Evolutionary conservation across 2,329 filamentous ascomycete species (phyloP).

Genomic region (Alternaria arborescens): DNA sequence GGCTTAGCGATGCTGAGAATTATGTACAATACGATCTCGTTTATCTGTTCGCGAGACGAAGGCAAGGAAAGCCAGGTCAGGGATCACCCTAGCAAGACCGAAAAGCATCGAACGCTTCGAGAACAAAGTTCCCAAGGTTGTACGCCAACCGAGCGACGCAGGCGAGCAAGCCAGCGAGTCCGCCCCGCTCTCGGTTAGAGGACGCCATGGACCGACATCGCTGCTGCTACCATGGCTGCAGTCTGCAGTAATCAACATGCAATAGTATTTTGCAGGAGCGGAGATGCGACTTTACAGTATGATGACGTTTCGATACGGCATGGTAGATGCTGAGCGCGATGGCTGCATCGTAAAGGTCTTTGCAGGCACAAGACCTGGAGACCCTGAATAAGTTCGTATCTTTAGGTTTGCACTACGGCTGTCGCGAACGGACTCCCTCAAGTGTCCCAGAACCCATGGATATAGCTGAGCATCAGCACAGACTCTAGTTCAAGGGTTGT

Average conservation of each 20-base stretch:
- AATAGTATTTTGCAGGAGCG: not conserved
- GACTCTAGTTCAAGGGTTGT: not conserved
- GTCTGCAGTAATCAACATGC: not conserved
- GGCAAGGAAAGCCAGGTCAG: slow-evolving; percentile 24
- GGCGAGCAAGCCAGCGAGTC: slow-evolving; percentile 19
- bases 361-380: not conserved
- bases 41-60: slow-evolving; percentile 14
- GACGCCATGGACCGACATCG: slow-evolving; percentile 1
- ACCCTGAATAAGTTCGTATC: slow-evolving; percentile 10
- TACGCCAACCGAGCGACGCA: slow-evolving; percentile 33
- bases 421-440: slow-evolving; percentile 7
- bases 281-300: not conserved
- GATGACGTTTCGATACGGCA: not conserved
- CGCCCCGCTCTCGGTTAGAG: slow-evolving; percentile 23
- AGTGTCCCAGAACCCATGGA: not conserved
- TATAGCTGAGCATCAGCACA: slow-evolving; percentile 4
- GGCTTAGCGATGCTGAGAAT: not conserved
- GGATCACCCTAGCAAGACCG: slow-evolving; percentile 29
- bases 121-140: slow-evolving; percentile 21
- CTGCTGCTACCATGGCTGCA: not conserved
- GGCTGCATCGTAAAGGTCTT: not conserved
- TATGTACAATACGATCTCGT: slow-evolving; percentile 16
- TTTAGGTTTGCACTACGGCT: slow-evolving; percentile 12
- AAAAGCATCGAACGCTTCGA: slow-evolving; percentile 31
- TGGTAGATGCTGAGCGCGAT: not conserved